Conservation (phyloP, 352 stramenopile species). For the Pythium diclinum region DNA sequence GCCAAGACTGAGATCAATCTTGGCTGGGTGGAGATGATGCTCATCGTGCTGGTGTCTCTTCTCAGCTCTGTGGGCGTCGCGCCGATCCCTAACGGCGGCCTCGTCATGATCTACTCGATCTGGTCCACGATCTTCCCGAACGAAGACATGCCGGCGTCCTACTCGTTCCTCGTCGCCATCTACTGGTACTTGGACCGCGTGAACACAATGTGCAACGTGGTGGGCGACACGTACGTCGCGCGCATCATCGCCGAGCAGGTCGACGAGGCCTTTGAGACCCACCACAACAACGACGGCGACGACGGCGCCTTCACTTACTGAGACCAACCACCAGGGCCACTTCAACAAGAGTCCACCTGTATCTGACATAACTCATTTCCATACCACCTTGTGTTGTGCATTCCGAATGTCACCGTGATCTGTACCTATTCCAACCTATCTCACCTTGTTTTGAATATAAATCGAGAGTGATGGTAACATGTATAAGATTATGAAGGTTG, state of each 20-base stretch:
- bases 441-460: slow-evolving; percentile 16
- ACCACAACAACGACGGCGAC: slow-evolving; percentile 5
- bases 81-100: slow-evolving; percentile 62
- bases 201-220: slow-evolving; percentile 66
- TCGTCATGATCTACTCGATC: slow-evolving; percentile 77
- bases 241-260: slow-evolving; percentile 77
- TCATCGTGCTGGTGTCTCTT: slow-evolving; percentile 63
- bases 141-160: slow-evolving; percentile 50
- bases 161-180: slow-evolving; percentile 71
- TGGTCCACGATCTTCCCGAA: slow-evolving; percentile 68
- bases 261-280: slow-evolving; percentile 49
- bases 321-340: background rate
- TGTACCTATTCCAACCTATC: background rate
- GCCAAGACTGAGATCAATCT: slow-evolving; percentile 36
- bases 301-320: background rate
- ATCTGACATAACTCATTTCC: background rate
- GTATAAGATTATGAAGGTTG: slow-evolving; percentile 14
- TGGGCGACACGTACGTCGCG: slow-evolving; percentile 66
- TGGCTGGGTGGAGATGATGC: slow-evolving; percentile 42
- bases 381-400: background rate
- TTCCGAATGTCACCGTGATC: background rate
- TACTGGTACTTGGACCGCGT: slow-evolving; percentile 73
- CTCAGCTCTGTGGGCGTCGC: slow-evolving; percentile 58
- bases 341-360: slow-evolving; percentile 5
- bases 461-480: slow-evolving; percentile 17